Base-by-base conservation (phyloP, 2,329 filamentous ascomycete genomes). In the Talaromyces sp. region DNA sequence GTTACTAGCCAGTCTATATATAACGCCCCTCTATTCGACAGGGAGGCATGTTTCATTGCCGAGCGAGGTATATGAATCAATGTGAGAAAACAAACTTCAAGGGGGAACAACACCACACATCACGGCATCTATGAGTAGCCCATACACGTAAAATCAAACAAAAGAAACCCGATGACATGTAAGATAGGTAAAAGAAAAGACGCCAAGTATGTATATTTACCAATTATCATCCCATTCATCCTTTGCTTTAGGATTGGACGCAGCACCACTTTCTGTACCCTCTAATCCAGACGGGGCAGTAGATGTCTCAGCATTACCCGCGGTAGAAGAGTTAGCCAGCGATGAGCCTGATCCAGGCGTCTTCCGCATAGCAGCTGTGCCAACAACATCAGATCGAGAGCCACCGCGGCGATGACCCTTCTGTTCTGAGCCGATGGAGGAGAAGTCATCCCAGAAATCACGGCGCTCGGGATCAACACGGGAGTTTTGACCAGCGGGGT, bases 401-500 rank as follows among this genome's bases (percentile, higher is more conserved):
- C 63, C 75, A 56, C 62, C 60, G 45, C 68, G 55, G 30, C 64
- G 52, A 55, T 67, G 58, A 16, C 48, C 59, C 54, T 60, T 33
- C 22, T 70, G 61, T 50, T 71, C 54, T 17, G 54, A 55, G 0
- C 85, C 87, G 22, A 87, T 72, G 24, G 82, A 84, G 0, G 91
- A 87, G 73, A 97, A 96, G 62, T 88, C 88, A 70, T 96, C 92
- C 92, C 92, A 97, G 74, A 96, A 96, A 62, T 89, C 88, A 69
- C 88, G 88, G 73, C 87, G 89, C 55, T 86, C 84, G 7, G 82
- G 82, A 71, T 88, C 81, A 78, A 70, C 63, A 5, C 68, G 67
- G 24, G 68, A 66, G n/a, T 66, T 61, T 9, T 52, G 35, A 52
- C 49, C 80, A 65, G 86, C 80, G 47, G 85, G 65, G 29, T 65